Evolutionary conservation across 805 yeast species (phyloP), one percentile per base, ranked within the genome.

Genomic region (Metschnikowia sp.): DNA sequence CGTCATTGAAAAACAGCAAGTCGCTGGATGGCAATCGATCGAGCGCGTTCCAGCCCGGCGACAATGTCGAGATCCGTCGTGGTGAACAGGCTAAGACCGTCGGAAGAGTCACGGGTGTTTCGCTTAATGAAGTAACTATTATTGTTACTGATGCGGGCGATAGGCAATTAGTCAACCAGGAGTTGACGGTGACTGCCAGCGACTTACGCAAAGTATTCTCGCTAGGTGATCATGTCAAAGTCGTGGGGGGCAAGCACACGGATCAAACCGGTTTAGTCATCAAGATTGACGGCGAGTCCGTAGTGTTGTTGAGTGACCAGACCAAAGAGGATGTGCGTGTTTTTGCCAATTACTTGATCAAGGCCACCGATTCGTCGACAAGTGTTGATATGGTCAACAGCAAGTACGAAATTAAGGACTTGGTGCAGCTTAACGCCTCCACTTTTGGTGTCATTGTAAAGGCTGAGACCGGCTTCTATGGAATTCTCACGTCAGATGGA

Each of bases 231-330:
- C 97, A 94, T 65, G 96, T 94, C 19, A 84, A 96, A 48, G 94
- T 92, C 31, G 79, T 87, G 34, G 88, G 84, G 61, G 99, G 99
- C 63, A 89, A 87, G 61, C 96, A 88, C 65, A 75, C 82, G 44
- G 97, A 92, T 60, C 97, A 91, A 61, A 89, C 97, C 32, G 99
- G 99, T 70, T 77, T 94, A 70, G 96, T 94, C 42, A 90, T 94
- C 36, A 78, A 82, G 55, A 81, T 88, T 22, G 79, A 80, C 44
- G 87, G 84, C 42, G 96, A 91, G 62, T 88, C 89, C 51, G 97
- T 91, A 26, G 88, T 96, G 0, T 77, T 94, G 54, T 81, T 94
- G 55, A 85, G 96, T 41, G 97, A 94, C 63, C 90, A 90, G 67
- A 84, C 96, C 1, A 82, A 81, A 59, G 83, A 85, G 57, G 98